These are phyloP conservation scores for Staphylotrichum tortipilum DNA, from an alignment of 495 filamentous ascomycete species.

Conservation along the genomic window DNA sequence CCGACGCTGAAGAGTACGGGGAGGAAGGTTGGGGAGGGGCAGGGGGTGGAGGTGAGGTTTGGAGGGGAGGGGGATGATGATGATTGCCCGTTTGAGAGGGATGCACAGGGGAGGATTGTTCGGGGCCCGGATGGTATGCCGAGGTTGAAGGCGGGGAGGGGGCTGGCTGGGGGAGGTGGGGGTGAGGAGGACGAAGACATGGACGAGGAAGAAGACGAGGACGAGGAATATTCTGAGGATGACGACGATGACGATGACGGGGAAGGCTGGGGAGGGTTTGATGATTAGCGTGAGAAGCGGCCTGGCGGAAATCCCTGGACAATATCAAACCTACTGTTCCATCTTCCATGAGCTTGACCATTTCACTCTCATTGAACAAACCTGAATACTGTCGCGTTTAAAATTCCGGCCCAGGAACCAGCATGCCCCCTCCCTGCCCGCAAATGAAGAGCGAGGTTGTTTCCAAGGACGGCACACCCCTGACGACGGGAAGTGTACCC, in stretches of 20 bases:
- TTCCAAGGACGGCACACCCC: too few relatives aligned
- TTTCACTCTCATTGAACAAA: neutral
- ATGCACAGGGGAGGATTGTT: conserved; percentile 25
- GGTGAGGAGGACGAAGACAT: neutral
- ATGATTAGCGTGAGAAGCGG: conserved; percentile 23
- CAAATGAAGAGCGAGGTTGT: too few relatives aligned
- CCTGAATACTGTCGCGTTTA: too few relatives aligned
- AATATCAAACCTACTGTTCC: neutral
- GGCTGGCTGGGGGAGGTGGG: conserved; percentile 10
- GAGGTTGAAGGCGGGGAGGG: conserved; percentile 20
- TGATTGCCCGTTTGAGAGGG: conserved; percentile 25
- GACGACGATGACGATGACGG: neutral
- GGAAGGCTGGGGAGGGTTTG: conserved; percentile 44
- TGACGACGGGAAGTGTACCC: too few relatives aligned
- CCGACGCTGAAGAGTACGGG: conserved; percentile 31
- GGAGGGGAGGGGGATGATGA: conserved; percentile 5
- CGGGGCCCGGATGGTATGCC: conserved; percentile 31
- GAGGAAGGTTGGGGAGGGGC: conserved; percentile 12
- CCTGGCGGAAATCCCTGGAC: too few relatives aligned
- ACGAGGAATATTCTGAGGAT: neutral
- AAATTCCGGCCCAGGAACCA: too few relatives aligned
- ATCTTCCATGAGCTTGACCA: neutral
- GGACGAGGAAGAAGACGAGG: conserved; percentile 6
- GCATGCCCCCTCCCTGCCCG: too few relatives aligned
- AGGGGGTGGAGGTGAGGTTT: conserved; percentile 19